Conservation (phyloP, 2,329 filamentous ascomycete species). For the Byssothecium circinans region DNA sequence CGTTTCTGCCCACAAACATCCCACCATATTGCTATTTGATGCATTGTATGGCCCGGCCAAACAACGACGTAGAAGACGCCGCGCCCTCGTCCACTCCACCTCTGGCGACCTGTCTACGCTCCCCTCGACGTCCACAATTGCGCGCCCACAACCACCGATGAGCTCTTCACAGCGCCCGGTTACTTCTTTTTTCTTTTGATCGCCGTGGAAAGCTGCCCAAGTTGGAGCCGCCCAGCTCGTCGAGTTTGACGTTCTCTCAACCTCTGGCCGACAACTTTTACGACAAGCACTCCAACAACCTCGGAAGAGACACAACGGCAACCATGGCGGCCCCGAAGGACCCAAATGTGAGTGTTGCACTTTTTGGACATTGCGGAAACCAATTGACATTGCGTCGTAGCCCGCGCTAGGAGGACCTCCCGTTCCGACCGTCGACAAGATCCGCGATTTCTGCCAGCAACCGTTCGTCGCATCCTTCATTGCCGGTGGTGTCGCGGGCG, state of each 20-base stretch:
- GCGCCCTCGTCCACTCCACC: conserved; percentile 12
- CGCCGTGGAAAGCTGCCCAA: conserved; percentile 21
- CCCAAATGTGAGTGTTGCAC: conserved; percentile 17
- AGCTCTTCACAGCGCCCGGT: conserved; percentile 25
- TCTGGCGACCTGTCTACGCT: conserved; percentile 16
- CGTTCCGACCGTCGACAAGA: conserved; percentile 28
- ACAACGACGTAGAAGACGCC: conserved; percentile 10
- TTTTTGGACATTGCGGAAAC: background rate
- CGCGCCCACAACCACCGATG: conserved; percentile 31
- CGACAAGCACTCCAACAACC: conserved; percentile 23
- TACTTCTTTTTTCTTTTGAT: conserved; percentile 24
- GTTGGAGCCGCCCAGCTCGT: conserved; percentile 11
- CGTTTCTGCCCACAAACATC: conserved; percentile 9
- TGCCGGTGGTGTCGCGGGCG: conserved; percentile 89
- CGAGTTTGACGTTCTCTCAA: conserved; percentile 9
- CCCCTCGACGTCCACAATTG: conserved; percentile 11
- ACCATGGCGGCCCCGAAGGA: conserved; percentile 23
- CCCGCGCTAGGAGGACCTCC: conserved; percentile 11
- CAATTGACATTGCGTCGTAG: conserved; percentile 20
- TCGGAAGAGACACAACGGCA: conserved; percentile 20
- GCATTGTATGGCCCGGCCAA: conserved; percentile 37
- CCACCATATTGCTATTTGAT: conserved; percentile 8
- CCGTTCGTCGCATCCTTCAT: conserved; percentile 90
- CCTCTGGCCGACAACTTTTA: conserved; percentile 11
- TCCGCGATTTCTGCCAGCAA: conserved; percentile 62